phyloP scores from a whole-genome alignment of 1,139 yeast species.

The Saccharomyces pastorianus region DNA sequence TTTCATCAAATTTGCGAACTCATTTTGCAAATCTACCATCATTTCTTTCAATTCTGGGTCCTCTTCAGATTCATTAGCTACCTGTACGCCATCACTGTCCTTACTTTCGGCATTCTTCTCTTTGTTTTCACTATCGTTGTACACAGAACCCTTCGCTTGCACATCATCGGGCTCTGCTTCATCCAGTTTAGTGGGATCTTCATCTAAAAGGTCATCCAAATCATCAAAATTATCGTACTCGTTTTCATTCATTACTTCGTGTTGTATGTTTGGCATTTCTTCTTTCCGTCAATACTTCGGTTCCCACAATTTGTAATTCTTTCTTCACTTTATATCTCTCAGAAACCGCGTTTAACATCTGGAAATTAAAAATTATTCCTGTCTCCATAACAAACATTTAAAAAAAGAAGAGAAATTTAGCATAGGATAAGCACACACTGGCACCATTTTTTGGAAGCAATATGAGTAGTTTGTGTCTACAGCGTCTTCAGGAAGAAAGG shows the following conservation, averaged over 20 bases:
- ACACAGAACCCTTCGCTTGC: background rate
- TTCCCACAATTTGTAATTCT: background rate
- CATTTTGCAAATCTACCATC: constrained; percentile 24
- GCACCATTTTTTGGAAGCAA: background rate
- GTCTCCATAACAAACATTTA: background rate
- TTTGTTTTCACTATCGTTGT: background rate
- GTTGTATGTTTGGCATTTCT: background rate
- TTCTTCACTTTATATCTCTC: background rate
- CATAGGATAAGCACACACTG: background rate
- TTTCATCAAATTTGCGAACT: constrained; percentile 22
- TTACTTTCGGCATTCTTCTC: constrained; percentile 1
- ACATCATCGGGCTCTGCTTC: constrained; percentile 5
- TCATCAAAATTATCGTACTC: constrained; percentile 58
- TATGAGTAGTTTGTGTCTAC: constrained; percentile 52
- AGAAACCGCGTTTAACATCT: background rate
- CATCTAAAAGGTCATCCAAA: constrained; percentile 65
- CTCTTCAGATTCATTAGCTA: constrained; percentile 5
- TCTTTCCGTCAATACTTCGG: background rate
- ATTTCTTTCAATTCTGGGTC: constrained; percentile 21
- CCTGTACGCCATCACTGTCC: constrained; percentile 6
- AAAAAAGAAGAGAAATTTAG: background rate
- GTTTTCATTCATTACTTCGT: constrained; percentile 10
- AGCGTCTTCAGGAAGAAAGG: constrained; percentile 75
- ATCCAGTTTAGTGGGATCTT: constrained; percentile 59
- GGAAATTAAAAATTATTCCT: background rate